These are phyloP conservation scores for Phytopythium boreale DNA, from an alignment of 352 stramenopile species.

Conservation along the genomic window DNA sequence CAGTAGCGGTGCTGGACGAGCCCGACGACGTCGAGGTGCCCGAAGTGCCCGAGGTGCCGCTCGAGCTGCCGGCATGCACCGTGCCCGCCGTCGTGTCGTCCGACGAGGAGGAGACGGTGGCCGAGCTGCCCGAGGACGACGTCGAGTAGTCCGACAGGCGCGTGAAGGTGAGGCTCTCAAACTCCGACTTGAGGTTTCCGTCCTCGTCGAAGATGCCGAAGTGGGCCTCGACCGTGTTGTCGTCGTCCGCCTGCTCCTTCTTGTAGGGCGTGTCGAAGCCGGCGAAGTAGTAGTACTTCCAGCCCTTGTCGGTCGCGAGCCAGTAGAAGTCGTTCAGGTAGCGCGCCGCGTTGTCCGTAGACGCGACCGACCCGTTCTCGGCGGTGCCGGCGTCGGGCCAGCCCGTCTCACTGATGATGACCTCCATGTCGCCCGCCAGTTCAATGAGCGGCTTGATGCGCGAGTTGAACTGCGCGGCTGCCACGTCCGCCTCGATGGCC, in stretches of 20 bases:
- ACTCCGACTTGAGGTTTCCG: conserved; percentile 64
- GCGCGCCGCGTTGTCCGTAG: conserved; percentile 42
- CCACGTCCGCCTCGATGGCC: conserved; percentile 48
- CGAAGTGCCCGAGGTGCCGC: conserved; percentile 16
- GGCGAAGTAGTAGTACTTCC: conserved; percentile 89
- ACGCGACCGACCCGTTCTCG: conserved; percentile 58
- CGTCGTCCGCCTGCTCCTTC: conserved; percentile 40
- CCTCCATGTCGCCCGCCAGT: conserved; percentile 62
- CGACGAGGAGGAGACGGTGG: conserved; percentile 3
- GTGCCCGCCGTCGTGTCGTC: conserved; percentile 15
- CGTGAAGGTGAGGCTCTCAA: conserved; percentile 54
- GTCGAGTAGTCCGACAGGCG: conserved; percentile 22
- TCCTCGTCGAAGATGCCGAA: conserved; percentile 74
- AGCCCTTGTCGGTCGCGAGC: conserved; percentile 54
- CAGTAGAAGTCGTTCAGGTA: conserved; percentile 83
- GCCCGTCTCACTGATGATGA: conserved; percentile 83
- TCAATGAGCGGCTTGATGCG: conserved; percentile 66
- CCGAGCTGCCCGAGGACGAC: conserved; percentile 22
- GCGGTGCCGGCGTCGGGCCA: conserved; percentile 68
- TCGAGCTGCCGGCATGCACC: conserved; percentile 12
- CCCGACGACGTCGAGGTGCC: conserved; percentile 21
- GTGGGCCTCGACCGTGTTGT: conserved; percentile 60
- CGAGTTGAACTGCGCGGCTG: conserved; percentile 65
- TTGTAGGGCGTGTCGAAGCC: conserved; percentile 85
- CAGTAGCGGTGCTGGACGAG: neutral